Evolutionary conservation across 768 basidiomycete species (phyloP).

Genomic region (Tylopilus vinaceipallidus): DNA sequence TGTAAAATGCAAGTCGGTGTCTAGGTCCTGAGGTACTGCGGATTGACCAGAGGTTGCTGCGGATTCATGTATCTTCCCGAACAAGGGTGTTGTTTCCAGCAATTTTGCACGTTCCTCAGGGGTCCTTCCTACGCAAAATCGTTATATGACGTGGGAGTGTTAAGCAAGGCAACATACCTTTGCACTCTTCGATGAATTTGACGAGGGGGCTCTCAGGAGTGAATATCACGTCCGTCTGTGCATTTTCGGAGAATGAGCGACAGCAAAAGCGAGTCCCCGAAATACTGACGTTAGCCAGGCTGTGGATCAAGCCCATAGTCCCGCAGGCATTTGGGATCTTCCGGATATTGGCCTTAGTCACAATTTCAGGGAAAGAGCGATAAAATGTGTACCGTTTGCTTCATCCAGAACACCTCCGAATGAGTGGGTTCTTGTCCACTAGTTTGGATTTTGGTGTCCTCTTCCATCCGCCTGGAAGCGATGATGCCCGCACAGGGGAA

Average conservation of each 20-base stretch:
- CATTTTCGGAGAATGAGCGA: conserved; percentile 3
- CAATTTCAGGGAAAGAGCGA: neutral
- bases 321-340: conserved; percentile 86
- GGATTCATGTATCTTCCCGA: conserved; percentile 73
- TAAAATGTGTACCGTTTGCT: conserved; percentile 67
- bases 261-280: conserved; percentile 1
- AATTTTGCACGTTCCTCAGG: conserved; percentile 72
- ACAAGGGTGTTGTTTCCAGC: conserved; percentile 74
- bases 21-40: conserved; percentile 55
- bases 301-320: conserved; percentile 83
- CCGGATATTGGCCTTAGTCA: neutral
- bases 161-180: conserved; percentile 39
- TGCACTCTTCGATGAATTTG: conserved; percentile 62
- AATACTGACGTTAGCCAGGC: conserved; percentile 69
- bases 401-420: conserved; percentile 78
- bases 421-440: conserved; percentile 51
- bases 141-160: neutral
- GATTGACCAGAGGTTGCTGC: conserved; percentile 72
- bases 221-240: conserved; percentile 56
- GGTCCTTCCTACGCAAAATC: conserved; percentile 51
- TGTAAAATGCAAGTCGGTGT: conserved; percentile 84
- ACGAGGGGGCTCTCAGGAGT: conserved; percentile 57
- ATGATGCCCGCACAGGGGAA: conserved; percentile 67
- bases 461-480: conserved; percentile 49
- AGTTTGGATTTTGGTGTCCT: conserved; percentile 54